Evolutionary conservation across 2,329 filamentous ascomycete species (phyloP).

Genomic region (Talaromyces sp.): DNA sequence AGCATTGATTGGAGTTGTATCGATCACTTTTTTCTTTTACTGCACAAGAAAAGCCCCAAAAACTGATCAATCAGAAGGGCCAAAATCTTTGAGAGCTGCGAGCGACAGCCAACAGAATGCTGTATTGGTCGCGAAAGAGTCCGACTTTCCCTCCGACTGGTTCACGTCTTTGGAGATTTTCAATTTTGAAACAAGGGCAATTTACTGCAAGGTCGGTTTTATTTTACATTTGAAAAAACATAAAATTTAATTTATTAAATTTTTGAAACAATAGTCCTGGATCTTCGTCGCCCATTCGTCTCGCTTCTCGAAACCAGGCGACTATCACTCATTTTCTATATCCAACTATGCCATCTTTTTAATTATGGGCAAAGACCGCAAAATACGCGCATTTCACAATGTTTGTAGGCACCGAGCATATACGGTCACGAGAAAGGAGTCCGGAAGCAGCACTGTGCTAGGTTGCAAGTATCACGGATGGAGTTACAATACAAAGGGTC

Average conservation of each 20-base stretch:
- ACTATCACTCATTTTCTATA: slow-evolving; percentile 52
- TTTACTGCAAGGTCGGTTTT: slow-evolving; percentile 42
- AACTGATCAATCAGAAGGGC: not conserved
- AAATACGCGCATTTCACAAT: slow-evolving; percentile 57
- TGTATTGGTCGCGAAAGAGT: slow-evolving; percentile 30
- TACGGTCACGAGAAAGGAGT: slow-evolving; percentile 48
- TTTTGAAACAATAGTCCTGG: slow-evolving; percentile 23
- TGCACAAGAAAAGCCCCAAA: no score
- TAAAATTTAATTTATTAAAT: not conserved
- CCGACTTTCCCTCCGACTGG: slow-evolving; percentile 35
- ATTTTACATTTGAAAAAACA: not conserved
- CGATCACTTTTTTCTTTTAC: not conserved
- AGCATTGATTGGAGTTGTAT: not conserved
- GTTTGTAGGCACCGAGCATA: slow-evolving; percentile 58
- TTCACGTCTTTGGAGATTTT: slow-evolving; percentile 38
- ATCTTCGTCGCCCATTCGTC: slow-evolving; percentile 32
- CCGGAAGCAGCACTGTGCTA: slow-evolving; percentile 48
- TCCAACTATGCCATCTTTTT: slow-evolving; percentile 55
- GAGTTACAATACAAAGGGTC: slow-evolving; percentile 54
- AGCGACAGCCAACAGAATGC: not conserved
- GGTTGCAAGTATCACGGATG: slow-evolving; percentile 59
- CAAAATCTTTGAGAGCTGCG: not conserved
- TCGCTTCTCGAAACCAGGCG: slow-evolving; percentile 32
- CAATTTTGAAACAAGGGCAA: slow-evolving; percentile 43
- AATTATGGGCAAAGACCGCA: slow-evolving; percentile 44